These are phyloP conservation scores for Globisporangium spinosum DNA, from an alignment of 352 stramenopile species.

Conservation along the genomic window DNA sequence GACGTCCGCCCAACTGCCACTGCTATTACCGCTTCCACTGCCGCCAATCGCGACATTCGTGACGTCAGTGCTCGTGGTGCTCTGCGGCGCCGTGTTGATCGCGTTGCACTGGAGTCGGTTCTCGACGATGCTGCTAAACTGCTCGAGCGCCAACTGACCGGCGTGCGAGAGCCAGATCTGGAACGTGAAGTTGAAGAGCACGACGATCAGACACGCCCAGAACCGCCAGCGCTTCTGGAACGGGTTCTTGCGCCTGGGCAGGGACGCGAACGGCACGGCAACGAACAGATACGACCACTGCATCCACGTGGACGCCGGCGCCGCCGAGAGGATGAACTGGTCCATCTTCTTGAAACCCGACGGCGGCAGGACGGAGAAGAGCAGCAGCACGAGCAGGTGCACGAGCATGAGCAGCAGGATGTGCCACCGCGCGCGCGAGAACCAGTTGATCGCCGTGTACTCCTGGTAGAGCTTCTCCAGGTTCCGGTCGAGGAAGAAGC, in stretches of 20 bases:
- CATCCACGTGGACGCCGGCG: conserved; percentile 38
- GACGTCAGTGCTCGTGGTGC: neutral
- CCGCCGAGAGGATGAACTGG: conserved; percentile 58
- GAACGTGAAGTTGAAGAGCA: conserved; percentile 74
- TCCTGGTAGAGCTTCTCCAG: conserved; percentile 82
- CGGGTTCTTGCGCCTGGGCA: conserved; percentile 61
- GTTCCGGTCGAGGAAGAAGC: conserved; percentile 72
- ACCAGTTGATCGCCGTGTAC: conserved; percentile 84
- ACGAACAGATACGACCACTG: conserved; percentile 73
- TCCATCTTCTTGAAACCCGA: conserved; percentile 64
- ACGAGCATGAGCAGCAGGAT: conserved; percentile 68
- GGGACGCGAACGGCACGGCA: conserved; percentile 68
- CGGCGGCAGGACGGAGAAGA: conserved; percentile 59
- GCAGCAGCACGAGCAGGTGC: conserved; percentile 60
- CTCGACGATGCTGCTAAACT: conserved; percentile 39
- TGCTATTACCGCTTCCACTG: conserved; percentile 2
- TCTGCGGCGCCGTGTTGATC: conserved; percentile 16
- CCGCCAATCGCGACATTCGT: neutral
- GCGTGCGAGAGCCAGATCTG: conserved; percentile 71
- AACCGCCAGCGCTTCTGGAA: conserved; percentile 73
- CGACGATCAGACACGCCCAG: conserved; percentile 73
- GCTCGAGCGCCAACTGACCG: conserved; percentile 45
- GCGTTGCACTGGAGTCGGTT: conserved; percentile 34
- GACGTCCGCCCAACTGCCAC: conserved; percentile 13
- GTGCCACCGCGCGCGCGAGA: conserved; percentile 66